Conservation (phyloP, 2,329 filamentous ascomycete species). For the Botrytis elliptica region DNA sequence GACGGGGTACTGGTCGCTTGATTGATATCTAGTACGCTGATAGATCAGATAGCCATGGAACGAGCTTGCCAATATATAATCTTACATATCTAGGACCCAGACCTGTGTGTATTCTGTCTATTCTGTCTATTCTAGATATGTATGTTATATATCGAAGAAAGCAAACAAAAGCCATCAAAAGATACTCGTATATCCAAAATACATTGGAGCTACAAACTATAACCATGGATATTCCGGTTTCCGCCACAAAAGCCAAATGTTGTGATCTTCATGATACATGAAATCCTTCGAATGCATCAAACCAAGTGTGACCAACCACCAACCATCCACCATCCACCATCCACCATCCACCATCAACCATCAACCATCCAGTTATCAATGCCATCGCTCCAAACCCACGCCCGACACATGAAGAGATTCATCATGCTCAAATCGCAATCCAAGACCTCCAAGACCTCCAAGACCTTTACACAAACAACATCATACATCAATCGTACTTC, state of each 20-base stretch:
- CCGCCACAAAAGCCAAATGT: background rate
- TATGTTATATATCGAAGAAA: background rate
- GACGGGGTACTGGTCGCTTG: background rate
- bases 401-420: background rate
- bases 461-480: background rate
- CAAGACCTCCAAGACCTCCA: background rate
- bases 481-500: background rate
- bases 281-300: background rate
- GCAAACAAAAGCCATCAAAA: background rate
- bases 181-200: background rate
- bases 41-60: background rate
- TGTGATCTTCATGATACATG: background rate
- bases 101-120: too few relatives aligned
- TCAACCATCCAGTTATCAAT: background rate
- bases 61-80: background rate
- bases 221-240: too few relatives aligned
- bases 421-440: background rate
- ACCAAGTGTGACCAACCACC: background rate
- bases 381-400: background rate
- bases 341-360: background rate
- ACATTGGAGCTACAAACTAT: background rate
- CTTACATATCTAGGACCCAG: background rate
- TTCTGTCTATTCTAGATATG: background rate
- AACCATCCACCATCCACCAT: background rate
- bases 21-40: background rate